These are phyloP conservation scores for Pythium vanterpoolii DNA, from an alignment of 352 stramenopile species.

Conservation along the genomic window DNA sequence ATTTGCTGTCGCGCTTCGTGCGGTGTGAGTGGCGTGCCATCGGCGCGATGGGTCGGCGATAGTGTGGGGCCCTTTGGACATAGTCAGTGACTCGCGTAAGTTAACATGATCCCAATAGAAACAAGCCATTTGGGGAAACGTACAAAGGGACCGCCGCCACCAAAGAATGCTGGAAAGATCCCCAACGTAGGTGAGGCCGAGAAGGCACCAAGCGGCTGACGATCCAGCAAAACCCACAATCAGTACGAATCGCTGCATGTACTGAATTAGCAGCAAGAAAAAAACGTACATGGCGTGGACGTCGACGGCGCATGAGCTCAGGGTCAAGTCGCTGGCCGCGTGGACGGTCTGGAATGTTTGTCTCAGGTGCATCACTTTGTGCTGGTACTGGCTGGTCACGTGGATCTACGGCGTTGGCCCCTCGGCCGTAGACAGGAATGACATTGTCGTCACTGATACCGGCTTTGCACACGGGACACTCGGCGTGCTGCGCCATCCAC, in stretches of 20 bases:
- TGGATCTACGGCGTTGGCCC: constrained; percentile 66
- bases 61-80: constrained; percentile 32
- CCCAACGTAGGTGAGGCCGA: constrained; percentile 67
- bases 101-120: neutral
- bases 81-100: neutral
- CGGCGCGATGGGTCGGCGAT: constrained; percentile 36
- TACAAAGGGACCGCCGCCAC: constrained; percentile 39
- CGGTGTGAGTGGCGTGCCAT: constrained; percentile 45
- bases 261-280: neutral
- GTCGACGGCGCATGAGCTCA: constrained; percentile 52
- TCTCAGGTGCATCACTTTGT: constrained; percentile 15
- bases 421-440: constrained; percentile 84
- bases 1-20: constrained; percentile 58
- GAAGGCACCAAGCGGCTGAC: constrained; percentile 18
- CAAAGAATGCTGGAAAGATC: constrained; percentile 87
- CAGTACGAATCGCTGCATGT: neutral
- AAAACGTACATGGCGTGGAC: constrained; percentile 39
- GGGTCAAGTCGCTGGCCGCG: constrained; percentile 59
- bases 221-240: neutral
- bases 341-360: constrained; percentile 48
- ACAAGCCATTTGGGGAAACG: constrained; percentile 9
- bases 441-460: constrained; percentile 88
- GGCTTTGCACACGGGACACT: constrained; percentile 91
- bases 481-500: constrained; percentile 76
- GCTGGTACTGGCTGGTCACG: constrained; percentile 22